These are phyloP conservation scores for Penicillium vulpinum DNA, from an alignment of 2,329 filamentous ascomycete genomes.

Conservation along the genomic window DNA sequence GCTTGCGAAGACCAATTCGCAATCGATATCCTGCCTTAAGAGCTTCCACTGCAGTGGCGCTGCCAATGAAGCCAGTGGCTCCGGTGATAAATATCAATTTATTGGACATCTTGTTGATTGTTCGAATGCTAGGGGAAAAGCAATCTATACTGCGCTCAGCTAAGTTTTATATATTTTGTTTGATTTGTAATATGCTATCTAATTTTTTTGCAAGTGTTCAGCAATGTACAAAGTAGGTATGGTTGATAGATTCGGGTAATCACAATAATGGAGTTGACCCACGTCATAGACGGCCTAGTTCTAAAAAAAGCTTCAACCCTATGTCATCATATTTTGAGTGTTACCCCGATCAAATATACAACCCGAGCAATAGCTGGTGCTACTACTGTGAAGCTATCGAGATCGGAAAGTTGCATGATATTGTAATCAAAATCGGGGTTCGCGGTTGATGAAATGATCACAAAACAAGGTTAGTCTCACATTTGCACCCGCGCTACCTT, in stretches of 20 bases:
- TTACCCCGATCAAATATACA: neutral
- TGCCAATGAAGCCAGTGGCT: conserved; percentile 29
- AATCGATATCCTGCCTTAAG: conserved; percentile 24
- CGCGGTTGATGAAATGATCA: conserved; percentile 9
- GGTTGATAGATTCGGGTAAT: neutral
- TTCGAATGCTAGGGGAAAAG: neutral
- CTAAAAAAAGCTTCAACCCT: neutral
- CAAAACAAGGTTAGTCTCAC: neutral
- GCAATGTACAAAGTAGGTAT: no score
- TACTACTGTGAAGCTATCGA: neutral
- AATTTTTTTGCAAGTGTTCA: neutral
- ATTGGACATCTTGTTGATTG: conserved; percentile 15
- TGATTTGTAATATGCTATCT: neutral
- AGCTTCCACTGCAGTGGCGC: conserved; percentile 19
- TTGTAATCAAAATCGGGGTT: neutral
- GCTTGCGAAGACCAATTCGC: conserved; percentile 21
- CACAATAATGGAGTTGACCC: neutral
- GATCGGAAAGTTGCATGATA: neutral
- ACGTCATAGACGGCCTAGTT: neutral
- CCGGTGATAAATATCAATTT: conserved; percentile 29
- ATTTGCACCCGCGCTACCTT: no score
- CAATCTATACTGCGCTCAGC: neutral
- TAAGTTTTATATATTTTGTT: neutral
- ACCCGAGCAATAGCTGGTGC: no score
- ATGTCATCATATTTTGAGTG: neutral